Evolutionary conservation across 2,329 filamentous ascomycete species (phyloP), one percentile per base, ranked within the genome.

Genomic region (Parastagonospora avenae): DNA sequence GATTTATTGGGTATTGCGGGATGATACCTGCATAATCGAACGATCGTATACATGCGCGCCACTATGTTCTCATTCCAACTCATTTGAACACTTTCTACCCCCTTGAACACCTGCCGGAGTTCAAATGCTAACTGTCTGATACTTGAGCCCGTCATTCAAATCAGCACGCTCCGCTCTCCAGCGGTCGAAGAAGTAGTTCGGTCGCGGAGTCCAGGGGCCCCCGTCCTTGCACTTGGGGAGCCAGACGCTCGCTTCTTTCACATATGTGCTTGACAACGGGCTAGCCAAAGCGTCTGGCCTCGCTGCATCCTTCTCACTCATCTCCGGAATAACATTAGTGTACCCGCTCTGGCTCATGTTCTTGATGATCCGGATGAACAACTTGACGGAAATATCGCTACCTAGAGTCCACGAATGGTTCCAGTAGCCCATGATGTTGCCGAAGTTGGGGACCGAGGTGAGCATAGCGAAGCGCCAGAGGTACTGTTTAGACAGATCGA

Each of bases 381-480:
- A 74, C 24, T 74, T 73, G 0, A 77, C 77, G 1, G 80, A 80
- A 0, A 77, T 77, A 50, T 89, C 85, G 0, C 81, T 80, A 1
- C 84, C 84, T 0, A 87, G 74, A 0, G 85, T 88, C 85, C 86
- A 89, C 0, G 81, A 79, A 0, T 79, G 79, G 35, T 85, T 80
- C 27, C 79, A 78, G 67, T 87, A 89, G 3, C 86, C 86, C 9
- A 85, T 74, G 11, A 84, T 76, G 60, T 84, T 78, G 16, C 80
- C 72, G 6, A 84, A 51, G 63, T 89, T 89, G 1, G 86, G 86
- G 2, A 88, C 70, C 40, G 82, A 82, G 55, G 86, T 77, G 1
- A 89, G 66, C 85, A 89, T 87, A 39, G 78, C 72, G 6, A 79
- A 75, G 59, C 82, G 82, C 86, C 85, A 89, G 10, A 82, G 68